Evolutionary conservation across 1,284 basidiomycete species (phyloP).

Genomic region (Neonothopanus nambi): DNA sequence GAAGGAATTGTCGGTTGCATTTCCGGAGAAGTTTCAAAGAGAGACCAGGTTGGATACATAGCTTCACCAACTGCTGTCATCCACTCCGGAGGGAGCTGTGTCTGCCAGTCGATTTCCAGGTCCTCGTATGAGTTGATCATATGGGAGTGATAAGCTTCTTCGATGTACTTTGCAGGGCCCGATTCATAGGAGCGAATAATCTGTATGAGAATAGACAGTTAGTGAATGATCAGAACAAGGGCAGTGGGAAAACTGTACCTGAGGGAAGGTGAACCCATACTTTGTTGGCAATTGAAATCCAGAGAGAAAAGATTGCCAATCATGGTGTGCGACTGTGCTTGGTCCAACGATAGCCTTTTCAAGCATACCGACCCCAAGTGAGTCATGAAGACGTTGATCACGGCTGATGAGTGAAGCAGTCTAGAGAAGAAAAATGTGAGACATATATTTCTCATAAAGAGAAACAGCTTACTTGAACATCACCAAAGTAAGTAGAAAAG

Average conservation of each 20-base stretch:
- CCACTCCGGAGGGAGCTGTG: neutral
- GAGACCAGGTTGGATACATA: neutral
- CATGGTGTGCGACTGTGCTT: neutral
- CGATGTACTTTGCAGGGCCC: neutral
- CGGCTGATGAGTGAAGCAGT: neutral
- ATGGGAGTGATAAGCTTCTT: neutral
- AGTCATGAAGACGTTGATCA: neutral
- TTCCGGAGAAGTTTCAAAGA: neutral
- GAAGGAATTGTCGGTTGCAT: neutral
- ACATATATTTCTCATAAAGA: neutral
- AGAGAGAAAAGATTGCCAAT: neutral
- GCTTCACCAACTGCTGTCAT: neutral
- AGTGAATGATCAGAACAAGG: neutral
- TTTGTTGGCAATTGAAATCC: neutral
- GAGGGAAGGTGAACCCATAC: neutral
- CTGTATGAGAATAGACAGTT: neutral
- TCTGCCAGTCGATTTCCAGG: neutral
- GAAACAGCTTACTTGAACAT: neutral
- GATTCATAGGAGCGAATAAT: neutral
- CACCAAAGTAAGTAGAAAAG: neutral
- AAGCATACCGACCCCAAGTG: neutral
- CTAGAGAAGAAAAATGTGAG: neutral
- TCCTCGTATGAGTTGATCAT: neutral
- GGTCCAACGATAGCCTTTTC: neutral
- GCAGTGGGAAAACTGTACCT: neutral